Percentiles rank a stretch among this genome's conserved stretches.
These are phyloP conservation scores for Mortierella sp. DNA, from an alignment of 371 early-diverging fungal genomes.

Conservation along the genomic window DNA sequence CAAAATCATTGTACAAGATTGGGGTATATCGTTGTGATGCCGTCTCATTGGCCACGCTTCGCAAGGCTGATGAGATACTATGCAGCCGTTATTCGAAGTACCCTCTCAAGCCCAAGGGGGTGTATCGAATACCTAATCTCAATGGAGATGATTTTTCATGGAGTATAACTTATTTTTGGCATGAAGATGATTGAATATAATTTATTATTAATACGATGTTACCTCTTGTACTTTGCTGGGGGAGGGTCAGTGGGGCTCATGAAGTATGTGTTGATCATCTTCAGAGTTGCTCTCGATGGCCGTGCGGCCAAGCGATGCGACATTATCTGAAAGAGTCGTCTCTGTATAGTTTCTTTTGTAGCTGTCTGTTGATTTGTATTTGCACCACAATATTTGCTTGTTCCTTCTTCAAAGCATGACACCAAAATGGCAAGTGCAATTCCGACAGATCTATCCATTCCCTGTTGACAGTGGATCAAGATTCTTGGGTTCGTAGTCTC, in stretches of 20 bases:
- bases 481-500: constrained; percentile 21
- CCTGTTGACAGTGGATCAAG: constrained; percentile 57
- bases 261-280: constrained; percentile 74
- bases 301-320: constrained; percentile 69
- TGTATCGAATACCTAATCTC: constrained; percentile 17
- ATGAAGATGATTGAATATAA: constrained; percentile 22
- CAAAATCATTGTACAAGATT: constrained; percentile 14
- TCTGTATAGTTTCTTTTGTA: constrained; percentile 74
- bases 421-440: constrained; percentile 78
- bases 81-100: not conserved
- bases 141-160: not conserved
- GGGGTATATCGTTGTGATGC: constrained; percentile 6
- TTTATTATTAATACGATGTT: not conserved
- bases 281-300: constrained; percentile 74
- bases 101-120: constrained; percentile 12
- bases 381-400: constrained; percentile 19
- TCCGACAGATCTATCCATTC: constrained; percentile 80
- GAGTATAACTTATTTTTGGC: constrained; percentile 12
- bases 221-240: constrained; percentile 42
- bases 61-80: constrained; percentile 5
- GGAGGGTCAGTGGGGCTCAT: constrained; percentile 60
- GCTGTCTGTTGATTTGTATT: constrained; percentile 42
- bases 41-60: not conserved
- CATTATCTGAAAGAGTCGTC: constrained; percentile 77
- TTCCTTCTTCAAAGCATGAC: constrained; percentile 64